These are phyloP conservation scores for Heritiera littoralis DNA, from an alignment of 345 rosid species.

Conservation along the genomic window DNA sequence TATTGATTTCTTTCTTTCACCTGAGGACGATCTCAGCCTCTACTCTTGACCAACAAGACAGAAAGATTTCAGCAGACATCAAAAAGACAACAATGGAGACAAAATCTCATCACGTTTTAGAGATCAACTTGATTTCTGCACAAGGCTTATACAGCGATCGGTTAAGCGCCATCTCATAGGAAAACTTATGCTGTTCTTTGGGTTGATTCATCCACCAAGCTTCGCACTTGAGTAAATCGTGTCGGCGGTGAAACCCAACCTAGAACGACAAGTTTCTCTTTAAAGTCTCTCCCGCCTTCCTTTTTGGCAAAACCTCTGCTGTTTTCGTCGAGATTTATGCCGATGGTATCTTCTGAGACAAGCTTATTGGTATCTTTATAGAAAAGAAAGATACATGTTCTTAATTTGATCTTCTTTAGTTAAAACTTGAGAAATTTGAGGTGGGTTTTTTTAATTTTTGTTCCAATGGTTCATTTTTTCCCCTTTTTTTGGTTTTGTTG, in stretches of 20 bases:
- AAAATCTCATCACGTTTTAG: slow-evolving; percentile 40
- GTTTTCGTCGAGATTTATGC: slow-evolving; percentile 74
- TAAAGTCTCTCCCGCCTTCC: slow-evolving; percentile 57
- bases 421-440: no score
- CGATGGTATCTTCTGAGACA: slow-evolving; percentile 66
- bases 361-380: slow-evolving; percentile 39
- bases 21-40: no score
- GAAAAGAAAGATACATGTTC: no score
- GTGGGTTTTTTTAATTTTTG: no score
- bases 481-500: no score
- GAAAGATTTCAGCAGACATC: no score
- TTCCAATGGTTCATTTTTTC: no score
- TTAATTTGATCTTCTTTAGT: no score
- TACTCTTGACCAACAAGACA: no score
- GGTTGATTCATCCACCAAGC: slow-evolving; percentile 65
- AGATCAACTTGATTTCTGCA: slow-evolving; percentile 87
- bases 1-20: no score
- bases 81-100: neutral
- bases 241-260: slow-evolving; percentile 66
- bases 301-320: slow-evolving; percentile 68
- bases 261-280: slow-evolving; percentile 92
- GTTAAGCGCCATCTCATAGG: slow-evolving; percentile 42
- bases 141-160: slow-evolving; percentile 71
- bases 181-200: slow-evolving; percentile 75
- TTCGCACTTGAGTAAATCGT: slow-evolving; percentile 67